Evolutionary conservation across 129 eudicot species (phyloP), one percentile per base, ranked within the genome.

Genomic region (Ambrosia trifida): DNA sequence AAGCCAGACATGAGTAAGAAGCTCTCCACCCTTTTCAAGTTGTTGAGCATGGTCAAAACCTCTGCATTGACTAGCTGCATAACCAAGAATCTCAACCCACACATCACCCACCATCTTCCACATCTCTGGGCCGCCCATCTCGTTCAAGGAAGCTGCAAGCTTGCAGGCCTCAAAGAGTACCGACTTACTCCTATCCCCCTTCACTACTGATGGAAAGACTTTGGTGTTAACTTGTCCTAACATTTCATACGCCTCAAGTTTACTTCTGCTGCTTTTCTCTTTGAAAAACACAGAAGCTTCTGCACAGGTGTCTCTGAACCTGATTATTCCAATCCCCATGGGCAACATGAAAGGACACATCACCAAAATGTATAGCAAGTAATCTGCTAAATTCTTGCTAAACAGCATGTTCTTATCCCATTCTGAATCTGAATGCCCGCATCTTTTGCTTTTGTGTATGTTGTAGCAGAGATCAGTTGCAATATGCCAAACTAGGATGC

Each of bases 261-360:
- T 75, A 60, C 38, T 46, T 49, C 17, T 31, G 31, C 62, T 44
- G 1, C 46, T 82, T 72, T 64, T 75, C 13, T 83, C 79, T 12
- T 58, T 24, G 53, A 83, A 79, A 50, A 83, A 83, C 24, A 78
- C 66, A 33, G 12, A 31, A 40, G 81, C 87, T 65, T 83, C 84
- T 10, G 79, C 78, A 52, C 79, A 70, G 4, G 87, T 83, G 45
- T 83, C 87, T n/a, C 79, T 74, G 40, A 78, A 83, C 71, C 82
- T 79, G 32, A 85, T 85, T 80, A 74, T 44, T 20, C 89, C 89
- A 6, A 85, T 82, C 33, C 89, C 89, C 7, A 75, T 68, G 4
- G 89, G 86, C 75, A 85, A 64, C 89, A 85, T 79, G 65, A 67
- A 75, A 75, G 89, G 89, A 32, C 82, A 71, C 77, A 60, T 54